Evolutionary conservation across 148 eudicot genomes (phyloP).

Genomic region (Chenopodium quinoa): DNA sequence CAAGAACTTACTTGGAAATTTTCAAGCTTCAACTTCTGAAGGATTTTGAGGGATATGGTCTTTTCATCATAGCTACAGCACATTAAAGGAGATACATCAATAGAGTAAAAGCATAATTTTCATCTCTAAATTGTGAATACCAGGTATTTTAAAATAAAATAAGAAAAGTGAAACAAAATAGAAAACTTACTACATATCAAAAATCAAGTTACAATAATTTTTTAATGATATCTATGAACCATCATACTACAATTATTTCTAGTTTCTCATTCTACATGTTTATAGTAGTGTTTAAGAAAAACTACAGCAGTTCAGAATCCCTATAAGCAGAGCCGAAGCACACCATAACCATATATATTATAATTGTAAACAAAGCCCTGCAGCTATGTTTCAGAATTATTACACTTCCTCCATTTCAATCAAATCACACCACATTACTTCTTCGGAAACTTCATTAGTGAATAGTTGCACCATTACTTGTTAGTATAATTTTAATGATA

Average conservation of each 20-base stretch:
- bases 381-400: not conserved
- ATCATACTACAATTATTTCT: too few species aligned
- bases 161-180: not conserved
- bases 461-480: too few species aligned
- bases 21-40: conserved; percentile 73
- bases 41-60: conserved; percentile 65
- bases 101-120: not conserved
- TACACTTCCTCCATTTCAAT: too few species aligned
- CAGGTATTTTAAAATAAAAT: not conserved
- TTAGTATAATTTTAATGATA: too few species aligned
- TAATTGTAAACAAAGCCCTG: not conserved
- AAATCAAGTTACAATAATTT: not conserved
- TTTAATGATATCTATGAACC: not conserved
- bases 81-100: conserved; percentile 8
- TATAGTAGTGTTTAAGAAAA: too few species aligned
- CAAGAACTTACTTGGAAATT: conserved; percentile 73
- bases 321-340: too few species aligned
- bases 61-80: conserved; percentile 75
- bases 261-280: not conserved
- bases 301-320: not conserved
- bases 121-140: not conserved
- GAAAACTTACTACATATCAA: not conserved
- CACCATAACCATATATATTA: not conserved
- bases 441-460: too few species aligned
- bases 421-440: too few species aligned